Evolutionary conservation across 768 basidiomycete species (phyloP), one percentile per base, ranked within the genome.

Genomic region (Tylopilus sp.): DNA sequence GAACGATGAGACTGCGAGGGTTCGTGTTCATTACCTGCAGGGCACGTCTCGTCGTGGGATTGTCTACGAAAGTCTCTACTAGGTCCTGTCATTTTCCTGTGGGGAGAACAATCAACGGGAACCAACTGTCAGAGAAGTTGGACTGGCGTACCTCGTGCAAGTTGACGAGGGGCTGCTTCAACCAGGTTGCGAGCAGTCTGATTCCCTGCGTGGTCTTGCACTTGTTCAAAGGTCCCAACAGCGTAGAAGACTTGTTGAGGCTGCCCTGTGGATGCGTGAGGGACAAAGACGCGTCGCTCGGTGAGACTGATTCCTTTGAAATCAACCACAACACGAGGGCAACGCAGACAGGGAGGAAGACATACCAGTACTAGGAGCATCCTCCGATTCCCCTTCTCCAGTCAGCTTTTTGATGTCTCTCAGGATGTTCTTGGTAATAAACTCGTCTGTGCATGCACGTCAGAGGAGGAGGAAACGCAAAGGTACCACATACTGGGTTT

Each of bases 171-270:
- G 97, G 97, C 67, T 98, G 97, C 65, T 97, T 98, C 37, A 99
- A 74, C 96, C 96, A 98, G 44, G 85, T 86, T 0, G 86, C 89
- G 4, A 99, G 76, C 36, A 97, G 68, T 50, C 97, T 76, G 14
- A 89, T 85, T 0, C 97, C 97, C 66, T 99, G 97, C 0, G 91
- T 84, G 0, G 97, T 98, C 72, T 97, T 97, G 76, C 96, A 97
- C 61, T 89, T 90, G 68, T 98, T 97, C 52, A 99, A 72, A 9
- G 97, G 74, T 1, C 94, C 94, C 49, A 94, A 84, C 6, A 99
- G 69, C 4, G 92, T 95, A 28, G 89, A 90, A 57, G 89, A 94
- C 64, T 90, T 87, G 48, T 83, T 85, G 2, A 82, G 74, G 8
- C 79, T 80, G 37, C 78, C 80, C 81, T 85, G 52, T 26, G 37